These are phyloP conservation scores for Kalanchoe fedtschenkoi DNA, from an alignment of 164 flowering plant genomes.

Conservation along the genomic window DNA sequence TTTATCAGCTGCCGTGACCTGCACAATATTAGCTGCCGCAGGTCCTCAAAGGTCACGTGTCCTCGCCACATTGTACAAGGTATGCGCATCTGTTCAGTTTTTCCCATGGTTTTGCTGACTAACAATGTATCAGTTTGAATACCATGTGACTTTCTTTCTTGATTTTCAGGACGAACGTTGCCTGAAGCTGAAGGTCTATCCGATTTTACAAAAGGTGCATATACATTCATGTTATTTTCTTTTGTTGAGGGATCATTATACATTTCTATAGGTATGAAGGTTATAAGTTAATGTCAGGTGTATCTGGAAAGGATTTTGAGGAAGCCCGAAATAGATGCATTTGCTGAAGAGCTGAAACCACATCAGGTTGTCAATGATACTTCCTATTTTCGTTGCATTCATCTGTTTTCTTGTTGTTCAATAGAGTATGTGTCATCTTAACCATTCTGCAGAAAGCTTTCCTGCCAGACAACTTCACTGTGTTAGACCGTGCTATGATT, in stretches of 20 bases:
- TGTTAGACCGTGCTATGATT: conserved; percentile 98
- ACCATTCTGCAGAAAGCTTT: conserved; percentile 63
- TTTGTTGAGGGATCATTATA: not conserved
- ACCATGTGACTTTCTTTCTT: not conserved
- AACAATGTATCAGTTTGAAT: not conserved
- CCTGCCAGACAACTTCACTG: conserved; percentile 91
- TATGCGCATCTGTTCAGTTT: conserved; percentile 13
- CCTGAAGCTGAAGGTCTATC: conserved; percentile 90
- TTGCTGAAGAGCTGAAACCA: conserved; percentile 81
- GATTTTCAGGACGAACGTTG: conserved; percentile 77
- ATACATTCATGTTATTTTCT: not conserved
- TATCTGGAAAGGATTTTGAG: conserved; percentile 95
- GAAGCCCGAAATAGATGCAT: conserved; percentile 98
- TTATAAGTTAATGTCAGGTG: conserved; percentile 37
- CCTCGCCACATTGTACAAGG: conserved; percentile 96
- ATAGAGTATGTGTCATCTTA: conserved; percentile 6
- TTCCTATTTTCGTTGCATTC: conserved; percentile 1
- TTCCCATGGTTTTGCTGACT: not conserved
- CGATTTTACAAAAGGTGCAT: conserved; percentile 84
- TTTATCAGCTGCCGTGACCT: conserved; percentile 90
- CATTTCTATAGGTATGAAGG: not conserved
- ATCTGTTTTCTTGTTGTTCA: not conserved
- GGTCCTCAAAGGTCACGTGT: conserved; percentile 99
- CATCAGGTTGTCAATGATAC: conserved; percentile 58
- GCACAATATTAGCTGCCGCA: conserved; percentile 98